phyloP scores from a whole-genome alignment of 2,329 filamentous ascomycete genomes.

The Mariannaea sp. region DNA sequence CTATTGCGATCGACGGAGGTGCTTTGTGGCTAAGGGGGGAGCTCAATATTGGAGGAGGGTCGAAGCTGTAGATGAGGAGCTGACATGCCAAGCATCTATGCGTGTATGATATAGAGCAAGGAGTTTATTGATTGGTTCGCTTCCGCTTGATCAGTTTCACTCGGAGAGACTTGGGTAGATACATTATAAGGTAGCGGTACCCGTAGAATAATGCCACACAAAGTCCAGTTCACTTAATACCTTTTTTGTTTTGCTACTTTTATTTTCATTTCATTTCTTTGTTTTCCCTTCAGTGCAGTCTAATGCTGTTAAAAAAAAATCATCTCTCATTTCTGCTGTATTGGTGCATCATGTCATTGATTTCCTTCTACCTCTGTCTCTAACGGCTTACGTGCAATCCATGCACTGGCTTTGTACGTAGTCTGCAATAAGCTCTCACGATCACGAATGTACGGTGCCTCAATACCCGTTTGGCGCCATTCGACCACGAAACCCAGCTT shows the following conservation, averaged over 20 bases:
- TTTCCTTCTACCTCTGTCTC: slow-evolving; percentile 1
- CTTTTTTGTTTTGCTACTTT: not conserved
- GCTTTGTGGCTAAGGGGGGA: slow-evolving; percentile 56
- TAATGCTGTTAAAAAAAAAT: no score
- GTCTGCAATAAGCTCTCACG: slow-evolving; percentile 83
- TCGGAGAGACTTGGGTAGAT: slow-evolving; percentile 3
- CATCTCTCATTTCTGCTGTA: not conserved
- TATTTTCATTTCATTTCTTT: no score
- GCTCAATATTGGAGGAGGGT: slow-evolving; percentile 42
- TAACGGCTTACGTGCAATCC: slow-evolving; percentile 77
- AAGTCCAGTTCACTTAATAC: not conserved
- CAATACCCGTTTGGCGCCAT: slow-evolving; percentile 60
- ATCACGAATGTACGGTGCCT: slow-evolving; percentile 88
- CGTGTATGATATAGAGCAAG: slow-evolving; percentile 25
- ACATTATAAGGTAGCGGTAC: slow-evolving; percentile 16
- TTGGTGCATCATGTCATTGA: not conserved
- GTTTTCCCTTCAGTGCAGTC: no score
- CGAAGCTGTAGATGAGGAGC: slow-evolving; percentile 48
- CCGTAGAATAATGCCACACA: slow-evolving; percentile 11
- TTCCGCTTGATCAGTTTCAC: slow-evolving; percentile 1
- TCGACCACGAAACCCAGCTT: slow-evolving; percentile 78
- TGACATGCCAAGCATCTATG: not conserved
- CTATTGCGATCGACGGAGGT: slow-evolving; percentile 73
- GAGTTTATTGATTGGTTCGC: not conserved
- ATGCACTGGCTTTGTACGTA: slow-evolving; percentile 78